phyloP scores from a whole-genome alignment of 2,329 filamentous ascomycete species.

The Fusarium sp. region DNA sequence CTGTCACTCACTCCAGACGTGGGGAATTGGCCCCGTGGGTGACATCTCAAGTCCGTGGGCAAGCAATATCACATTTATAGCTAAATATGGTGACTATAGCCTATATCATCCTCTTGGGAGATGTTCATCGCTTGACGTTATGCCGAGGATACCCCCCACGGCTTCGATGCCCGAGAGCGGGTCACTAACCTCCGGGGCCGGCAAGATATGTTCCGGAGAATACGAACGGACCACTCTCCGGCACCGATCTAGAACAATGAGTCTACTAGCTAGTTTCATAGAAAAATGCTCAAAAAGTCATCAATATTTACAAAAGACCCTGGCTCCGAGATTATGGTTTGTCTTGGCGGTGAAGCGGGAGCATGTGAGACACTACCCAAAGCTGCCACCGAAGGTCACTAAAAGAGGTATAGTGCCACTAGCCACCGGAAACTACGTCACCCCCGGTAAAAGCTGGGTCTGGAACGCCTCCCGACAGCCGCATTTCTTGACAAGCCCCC shows the following conservation, averaged over 20 bases:
- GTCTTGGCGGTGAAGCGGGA: constrained; percentile 43
- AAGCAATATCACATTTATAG: not conserved
- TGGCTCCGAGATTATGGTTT: not conserved
- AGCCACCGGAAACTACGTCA: constrained; percentile 46
- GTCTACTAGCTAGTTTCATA: not conserved
- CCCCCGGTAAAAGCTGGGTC: constrained; percentile 30
- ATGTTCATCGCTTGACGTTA: not conserved
- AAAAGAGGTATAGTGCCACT: constrained; percentile 33
- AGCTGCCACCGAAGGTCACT: constrained; percentile 42
- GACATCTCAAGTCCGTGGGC: not conserved
- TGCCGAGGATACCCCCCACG: constrained; percentile 34
- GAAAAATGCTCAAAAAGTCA: not conserved
- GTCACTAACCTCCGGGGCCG: constrained; percentile 22
- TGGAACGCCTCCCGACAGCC: constrained; percentile 16
- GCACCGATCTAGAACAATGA: constrained; percentile 26
- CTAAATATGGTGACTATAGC: not conserved
- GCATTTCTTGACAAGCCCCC: constrained; percentile 4
- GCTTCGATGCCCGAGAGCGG: constrained; percentile 40
- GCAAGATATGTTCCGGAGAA: constrained; percentile 11
- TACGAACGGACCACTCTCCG: constrained; percentile 12
- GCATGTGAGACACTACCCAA: constrained; percentile 48
- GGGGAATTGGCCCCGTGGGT: constrained; percentile 6
- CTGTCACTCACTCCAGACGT: not conserved
- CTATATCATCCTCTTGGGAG: not conserved
- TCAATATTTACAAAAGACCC: constrained; percentile 25